Evolutionary conservation across 1,139 yeast genomes (phyloP), one percentile per base, ranked within the genome.

Genomic region (Candida albicans): DNA sequence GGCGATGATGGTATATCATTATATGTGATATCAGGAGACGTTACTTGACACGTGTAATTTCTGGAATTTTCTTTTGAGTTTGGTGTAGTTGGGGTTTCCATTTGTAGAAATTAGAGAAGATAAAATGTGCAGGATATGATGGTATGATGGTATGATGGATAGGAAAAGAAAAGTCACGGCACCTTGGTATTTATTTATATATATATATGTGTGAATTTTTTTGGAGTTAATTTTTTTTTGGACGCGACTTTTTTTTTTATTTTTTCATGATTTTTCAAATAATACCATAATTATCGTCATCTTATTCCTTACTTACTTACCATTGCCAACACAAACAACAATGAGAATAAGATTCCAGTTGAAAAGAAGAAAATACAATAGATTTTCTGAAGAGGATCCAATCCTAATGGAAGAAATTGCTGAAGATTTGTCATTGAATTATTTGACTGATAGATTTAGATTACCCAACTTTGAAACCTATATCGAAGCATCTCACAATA

Each of bases 301-400:
- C 24, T 26, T 35, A 35, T 37, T 30, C 25, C 33, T n/a, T 27
- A 10, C 12, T 27, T 27, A 10, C 10, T 8, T 3, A 27, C 29
- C 29, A 11, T 13, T 4, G 7, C 14, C 13, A 27, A 2, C 22
- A 25, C 28, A 7, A 35, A 15, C 39, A 36, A 29, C 13, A 8
- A 47, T 42, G 52, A 42, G 33, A 30, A 14, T 41, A 10, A 36
- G 10, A 18, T 48, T 43, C 45, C 47, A 43, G 25, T 31, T 47
- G 22, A 39, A 45, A 34, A 50, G 45, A 5, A 33, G 39, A 35
- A 32, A 39, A 24, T 52, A 44, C 37, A 41, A 49, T 11, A 48
- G 48, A 14, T 56, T 52, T 34, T 48, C 46, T 37, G 59, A 56
- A 41, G 42, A 44, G 30, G 50, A 56, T 43, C 39, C 40, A 25